Base-by-base conservation (phyloP, 768 basidiomycete genomes). In the Tylopilus subfusipes region DNA sequence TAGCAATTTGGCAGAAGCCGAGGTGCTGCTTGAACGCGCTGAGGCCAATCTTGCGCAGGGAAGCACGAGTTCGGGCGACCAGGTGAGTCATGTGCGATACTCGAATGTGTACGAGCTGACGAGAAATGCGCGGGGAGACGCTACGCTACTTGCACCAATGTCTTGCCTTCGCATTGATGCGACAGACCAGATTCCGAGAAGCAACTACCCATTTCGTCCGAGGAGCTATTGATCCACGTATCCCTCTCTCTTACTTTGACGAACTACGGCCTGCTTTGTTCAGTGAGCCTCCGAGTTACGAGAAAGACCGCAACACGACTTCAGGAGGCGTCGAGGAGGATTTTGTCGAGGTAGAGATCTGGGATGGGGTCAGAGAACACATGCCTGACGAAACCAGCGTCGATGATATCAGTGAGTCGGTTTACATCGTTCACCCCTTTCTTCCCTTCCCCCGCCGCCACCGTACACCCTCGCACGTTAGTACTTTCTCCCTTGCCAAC, bases 391-490 rank as follows among this genome's bases (percentile, higher is more conserved):
- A 92, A 63, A 75, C 75, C 18, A 84, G 79, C 6, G 79, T 96
- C 6, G 89, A 94, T 56, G 86, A 89, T 54, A 85, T 96, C 63
- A 88, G 94, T 96, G 68, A 87, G 93, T 85, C 30, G 16, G 19
- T 53, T 55, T 24, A 14, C 65, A 59, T 47, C 50, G 57, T 59
- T 49, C 50, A 54, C 34, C 59, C 48, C 56, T 42, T 46, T 31
- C 63, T 59, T 58, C 60, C 43, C 59, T n/a, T n/a, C 51, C 48
- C 56, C 50, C 60, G 64, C 61, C 60, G 60, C 44, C 60, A 59
- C 44, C 62, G 54, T 36, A 58, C 63, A 25, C 56, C 59, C 54
- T 56, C 47, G 58, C 55, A 52, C 60, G 45, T 64, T 49, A 24
- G 34, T 52, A 50, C 57, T 42, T 33, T 43, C 38, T 39, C 55